Percentiles rank a stretch among this genome's conserved stretches.
phyloP scores from a whole-genome alignment of 345 rosid species.

The Brassica napus region Da-Ae NC_063441.1:13297001-13297500 shows the following conservation, averaged over 20 bases:
- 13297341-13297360: not conserved
- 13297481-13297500: not conserved
- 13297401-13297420: not conserved
- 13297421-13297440: not conserved
- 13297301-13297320: constrained; percentile 34
- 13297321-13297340: constrained; percentile 26
- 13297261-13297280: constrained; percentile 11
- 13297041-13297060: too few species aligned
- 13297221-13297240: not conserved
- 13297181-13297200: not conserved
- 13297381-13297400: not conserved
- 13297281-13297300: constrained; percentile 26
- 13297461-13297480: not conserved
- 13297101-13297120: not conserved
- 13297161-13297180: not conserved
- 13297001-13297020: too few species aligned
- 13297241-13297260: constrained; percentile 18
- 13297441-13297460: not conserved
- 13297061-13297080: too few species aligned
- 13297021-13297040: too few species aligned
- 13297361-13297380: not conserved
- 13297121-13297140: not conserved
- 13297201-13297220: constrained; percentile 16
- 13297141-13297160: not conserved
- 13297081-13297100: not conserved